Conservation (phyloP, 2,329 filamentous ascomycete species). For the Cordyceps pruinosa region DNA sequence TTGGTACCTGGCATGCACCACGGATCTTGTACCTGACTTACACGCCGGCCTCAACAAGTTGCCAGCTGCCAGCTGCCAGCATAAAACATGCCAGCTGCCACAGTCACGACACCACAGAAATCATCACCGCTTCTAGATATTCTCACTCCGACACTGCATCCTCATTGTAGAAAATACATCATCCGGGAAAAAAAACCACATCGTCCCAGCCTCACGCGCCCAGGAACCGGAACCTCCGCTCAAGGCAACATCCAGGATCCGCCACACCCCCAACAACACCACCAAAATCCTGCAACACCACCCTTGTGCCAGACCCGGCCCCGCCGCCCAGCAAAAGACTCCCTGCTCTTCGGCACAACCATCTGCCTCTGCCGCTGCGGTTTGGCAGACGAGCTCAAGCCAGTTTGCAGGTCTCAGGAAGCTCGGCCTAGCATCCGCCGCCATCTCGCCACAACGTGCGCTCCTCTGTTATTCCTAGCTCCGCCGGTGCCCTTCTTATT, state of each 20-base stretch:
- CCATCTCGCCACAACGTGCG: not conserved
- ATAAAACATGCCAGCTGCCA: not conserved
- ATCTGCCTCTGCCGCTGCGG: not conserved
- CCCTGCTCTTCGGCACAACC: not conserved
- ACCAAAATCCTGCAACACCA: not conserved
- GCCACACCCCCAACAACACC: not conserved
- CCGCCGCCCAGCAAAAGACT: slow-evolving; percentile 3
- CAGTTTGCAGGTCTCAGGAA: not conserved
- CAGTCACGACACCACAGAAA: not conserved
- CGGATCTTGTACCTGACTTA: not conserved
- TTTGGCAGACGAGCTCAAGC: not conserved
- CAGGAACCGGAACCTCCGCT: not conserved
- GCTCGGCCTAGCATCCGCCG: slow-evolving; percentile 3
- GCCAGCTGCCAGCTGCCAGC: slow-evolving; percentile 7
- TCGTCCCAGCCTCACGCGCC: too few species aligned
- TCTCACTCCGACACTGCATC: not conserved
- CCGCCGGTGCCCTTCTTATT: not conserved
- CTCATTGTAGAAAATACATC: not conserved
- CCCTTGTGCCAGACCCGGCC: not conserved
- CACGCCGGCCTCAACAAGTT: slow-evolving; percentile 1
- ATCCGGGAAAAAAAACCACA: too few species aligned
- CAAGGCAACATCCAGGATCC: not conserved
- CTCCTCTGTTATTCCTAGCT: not conserved
- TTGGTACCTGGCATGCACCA: not conserved
- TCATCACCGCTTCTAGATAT: not conserved